Conservation (phyloP, 306 rosid species). For the Ammopiptanthus mongolicus region DNA sequence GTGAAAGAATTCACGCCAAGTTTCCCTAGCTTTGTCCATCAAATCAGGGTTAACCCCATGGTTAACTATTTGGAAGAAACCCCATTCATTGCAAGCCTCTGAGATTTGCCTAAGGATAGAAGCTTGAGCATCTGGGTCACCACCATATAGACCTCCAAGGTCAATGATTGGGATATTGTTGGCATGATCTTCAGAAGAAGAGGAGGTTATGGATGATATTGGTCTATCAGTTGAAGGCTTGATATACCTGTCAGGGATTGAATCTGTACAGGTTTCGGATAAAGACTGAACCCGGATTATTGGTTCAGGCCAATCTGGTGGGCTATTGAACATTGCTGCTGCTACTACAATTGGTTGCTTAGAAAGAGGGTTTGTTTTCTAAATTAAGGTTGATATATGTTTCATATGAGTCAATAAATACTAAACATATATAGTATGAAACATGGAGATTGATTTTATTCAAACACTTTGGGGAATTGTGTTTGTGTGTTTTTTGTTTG, state of each 20-base stretch:
- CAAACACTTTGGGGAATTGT: background rate
- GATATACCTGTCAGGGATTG: conserved; percentile 65
- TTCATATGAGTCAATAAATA: background rate
- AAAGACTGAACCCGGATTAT: conserved; percentile 79
- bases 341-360: background rate
- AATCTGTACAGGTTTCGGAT: conserved; percentile 40
- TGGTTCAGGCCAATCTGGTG: conserved; percentile 93
- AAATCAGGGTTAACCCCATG: conserved; percentile 60
- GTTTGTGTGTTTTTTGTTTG: background rate
- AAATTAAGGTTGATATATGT: background rate
- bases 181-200: background rate
- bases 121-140: background rate
- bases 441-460: background rate
- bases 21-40: conserved; percentile 48
- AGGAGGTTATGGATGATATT: background rate
- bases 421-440: too few relatives aligned
- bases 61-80: conserved; percentile 68
- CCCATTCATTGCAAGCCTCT: conserved; percentile 70
- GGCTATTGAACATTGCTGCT: conserved; percentile 28
- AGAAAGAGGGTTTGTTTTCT: background rate
- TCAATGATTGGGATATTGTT: conserved; percentile 83
- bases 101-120: conserved; percentile 35
- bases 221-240: conserved; percentile 56
- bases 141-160: conserved; percentile 28
- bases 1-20: conserved; percentile 69